Base-by-base conservation (phyloP, 768 basidiomycete species). In the Tricholoma sp. region DNA sequence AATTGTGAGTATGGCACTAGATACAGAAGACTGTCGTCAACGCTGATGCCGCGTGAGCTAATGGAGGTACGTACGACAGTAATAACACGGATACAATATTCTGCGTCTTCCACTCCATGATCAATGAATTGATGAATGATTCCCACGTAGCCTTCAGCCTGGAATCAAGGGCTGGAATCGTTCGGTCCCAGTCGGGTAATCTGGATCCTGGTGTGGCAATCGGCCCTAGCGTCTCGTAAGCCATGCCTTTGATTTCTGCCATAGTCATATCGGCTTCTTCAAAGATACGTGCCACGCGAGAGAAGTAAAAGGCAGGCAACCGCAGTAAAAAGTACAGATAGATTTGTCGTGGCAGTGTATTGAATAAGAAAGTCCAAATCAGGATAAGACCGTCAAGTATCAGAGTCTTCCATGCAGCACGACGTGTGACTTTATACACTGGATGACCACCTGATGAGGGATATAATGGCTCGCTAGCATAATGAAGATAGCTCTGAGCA, bases 61-160 rank as follows among this genome's bases (percentile, higher is more conserved):
- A 9, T 47, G n/a, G n/a, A 39, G 17, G 1, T 3, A 66, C 76
- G 59, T 49, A 80, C 77, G 77, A 77, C 13, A 77, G 67, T 20
- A 80, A 67, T 33, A 91, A 67, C 8, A 86, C 89, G 11, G 86
- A 89, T 13, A 91, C 81, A 28, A 90, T 74, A 61, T 90, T 90
- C 31, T 78, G 57, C 1, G 87, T 89, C 72, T 89, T 89, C 86
- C 87, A 89, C 63, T 90, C 88, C 28, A 81, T 76, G 59, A 78
- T 58, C 18, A 89, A 71, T 0, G 84, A 82, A 55, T 87, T 84
- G 12, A 89, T 79, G 61, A 91, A 89, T 0, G 66, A 68, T 69
- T 90, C 89, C 89, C 89, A 91, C 1, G 83, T 79, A 6, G 17
- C n/a, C 52, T 63, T 45, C 44, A 54, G 20, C 61, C 66, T 20